phyloP scores from a whole-genome alignment of 768 basidiomycete species.

The Rubroboletus satanas region DNA sequence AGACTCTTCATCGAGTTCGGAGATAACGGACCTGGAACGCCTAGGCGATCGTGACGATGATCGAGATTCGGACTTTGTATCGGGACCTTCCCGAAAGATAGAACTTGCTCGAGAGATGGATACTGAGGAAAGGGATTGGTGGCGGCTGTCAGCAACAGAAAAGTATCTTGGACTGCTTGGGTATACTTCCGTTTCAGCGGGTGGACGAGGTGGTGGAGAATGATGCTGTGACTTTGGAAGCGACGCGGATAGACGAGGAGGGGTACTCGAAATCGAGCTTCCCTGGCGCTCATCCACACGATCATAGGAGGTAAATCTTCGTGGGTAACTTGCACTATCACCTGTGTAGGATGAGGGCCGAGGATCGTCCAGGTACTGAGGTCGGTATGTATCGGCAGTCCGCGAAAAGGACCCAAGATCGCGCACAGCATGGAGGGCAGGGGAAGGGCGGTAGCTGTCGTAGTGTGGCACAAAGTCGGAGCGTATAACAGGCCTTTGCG shows the following conservation, averaged over 20 bases:
- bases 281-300: constrained; percentile 25
- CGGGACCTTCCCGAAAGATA: constrained; percentile 28
- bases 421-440: constrained; percentile 34
- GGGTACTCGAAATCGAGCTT: constrained; percentile 34
- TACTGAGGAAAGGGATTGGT: constrained; percentile 17
- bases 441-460: constrained; percentile 51
- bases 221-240: constrained; percentile 17
- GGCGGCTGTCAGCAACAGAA: constrained; percentile 9
- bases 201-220: constrained; percentile 24
- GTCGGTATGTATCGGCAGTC: constrained; percentile 51
- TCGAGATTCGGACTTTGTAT: constrained; percentile 39
- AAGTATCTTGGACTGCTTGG: not conserved
- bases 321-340: constrained; percentile 28
- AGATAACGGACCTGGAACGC: constrained; percentile 25
- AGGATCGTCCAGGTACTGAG: constrained; percentile 38
- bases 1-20: constrained; percentile 21
- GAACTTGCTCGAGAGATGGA: constrained; percentile 29
- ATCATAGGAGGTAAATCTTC: constrained; percentile 22
- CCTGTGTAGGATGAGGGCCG: constrained; percentile 29
- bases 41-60: constrained; percentile 54
- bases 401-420: constrained; percentile 36
- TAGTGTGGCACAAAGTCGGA: constrained; percentile 34
- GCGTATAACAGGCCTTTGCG: constrained; percentile 32
- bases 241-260: constrained; percentile 22
- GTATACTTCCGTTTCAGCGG: constrained; percentile 3